A percentile compares a stretch with the other conserved stretches of the same genome.
Evolutionary conservation across 306 rosid species (phyloP).

Genomic region (Pyrus communis): DNA sequence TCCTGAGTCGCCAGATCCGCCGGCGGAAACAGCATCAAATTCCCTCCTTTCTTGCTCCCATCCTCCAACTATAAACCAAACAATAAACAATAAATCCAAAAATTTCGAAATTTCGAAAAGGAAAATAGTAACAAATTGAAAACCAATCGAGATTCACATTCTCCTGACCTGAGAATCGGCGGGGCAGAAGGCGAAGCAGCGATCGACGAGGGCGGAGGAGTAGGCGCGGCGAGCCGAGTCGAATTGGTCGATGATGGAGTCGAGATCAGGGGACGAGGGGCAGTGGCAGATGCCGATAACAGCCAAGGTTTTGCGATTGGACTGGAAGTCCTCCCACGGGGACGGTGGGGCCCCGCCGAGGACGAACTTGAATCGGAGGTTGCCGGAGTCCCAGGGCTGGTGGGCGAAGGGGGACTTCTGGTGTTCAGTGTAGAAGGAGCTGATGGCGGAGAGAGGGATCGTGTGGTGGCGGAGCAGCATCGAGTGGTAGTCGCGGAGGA

Average conservation of each 20-base stretch:
- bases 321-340: constrained; percentile 97
- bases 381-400: constrained; percentile 92
- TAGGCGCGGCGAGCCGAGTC: constrained; percentile 38
- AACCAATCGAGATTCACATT: background rate
- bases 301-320: constrained; percentile 82
- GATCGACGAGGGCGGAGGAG: constrained; percentile 69
- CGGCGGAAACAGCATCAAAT: constrained; percentile 86
- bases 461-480: constrained; percentile 75
- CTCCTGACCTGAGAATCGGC: constrained; percentile 65
- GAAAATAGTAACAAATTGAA: background rate
- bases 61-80: constrained; percentile 65
- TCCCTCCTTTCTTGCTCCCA: constrained; percentile 67
- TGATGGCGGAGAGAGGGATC: constrained; percentile 79
- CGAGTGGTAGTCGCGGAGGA: constrained; percentile 63
- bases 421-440: constrained; percentile 86
- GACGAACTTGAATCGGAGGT: constrained; percentile 73
- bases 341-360: constrained; percentile 75
- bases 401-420: constrained; percentile 87
- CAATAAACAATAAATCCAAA: background rate
- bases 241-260: constrained; percentile 43
- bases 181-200: constrained; percentile 90
- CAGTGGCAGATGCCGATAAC: constrained; percentile 81
- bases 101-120: background rate
- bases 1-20: constrained; percentile 78
- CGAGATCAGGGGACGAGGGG: constrained; percentile 87